phyloP scores from a whole-genome alignment of 2,329 filamentous ascomycete genomes.

The Fusarium burgessii region DNA sequence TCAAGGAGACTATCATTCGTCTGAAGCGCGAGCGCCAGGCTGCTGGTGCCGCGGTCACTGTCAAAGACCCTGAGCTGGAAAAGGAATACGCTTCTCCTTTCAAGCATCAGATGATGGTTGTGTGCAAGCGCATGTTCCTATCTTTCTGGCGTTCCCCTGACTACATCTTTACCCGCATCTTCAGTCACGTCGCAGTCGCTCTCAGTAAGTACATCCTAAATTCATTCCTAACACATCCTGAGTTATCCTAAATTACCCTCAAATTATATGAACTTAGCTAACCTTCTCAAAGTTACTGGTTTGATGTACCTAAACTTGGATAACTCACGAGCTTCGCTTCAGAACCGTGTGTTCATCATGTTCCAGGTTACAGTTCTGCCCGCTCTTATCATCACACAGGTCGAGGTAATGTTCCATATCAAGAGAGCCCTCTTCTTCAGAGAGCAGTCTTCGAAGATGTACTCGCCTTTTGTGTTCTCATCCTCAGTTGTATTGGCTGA shows the following conservation, averaged over 20 bases:
- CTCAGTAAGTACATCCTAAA: conserved; percentile 53
- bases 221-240: no score
- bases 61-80: conserved; percentile 66
- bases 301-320: conserved; percentile 84
- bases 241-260: background rate
- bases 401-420: conserved; percentile 83
- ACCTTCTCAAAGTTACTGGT: conserved; percentile 67
- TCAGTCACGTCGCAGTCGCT: conserved; percentile 84
- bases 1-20: conserved; percentile 74
- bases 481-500: conserved; percentile 84
- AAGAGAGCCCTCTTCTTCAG: conserved; percentile 86
- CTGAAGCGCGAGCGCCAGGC: conserved; percentile 72
- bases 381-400: conserved; percentile 83
- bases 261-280: background rate
- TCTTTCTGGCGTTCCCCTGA: conserved; percentile 89
- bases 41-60: conserved; percentile 57
- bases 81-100: conserved; percentile 87
- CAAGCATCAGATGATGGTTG: conserved; percentile 81
- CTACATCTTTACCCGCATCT: conserved; percentile 89
- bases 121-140: conserved; percentile 78
- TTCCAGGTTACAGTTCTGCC: conserved; percentile 91
- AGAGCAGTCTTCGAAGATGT: conserved; percentile 87
- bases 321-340: conserved; percentile 78
- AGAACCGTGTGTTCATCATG: conserved; percentile 89
- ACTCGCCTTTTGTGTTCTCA: conserved; percentile 83